phyloP scores from a whole-genome alignment of 2,329 filamentous ascomycete species.

The Alternaria metachromatica region DNA sequence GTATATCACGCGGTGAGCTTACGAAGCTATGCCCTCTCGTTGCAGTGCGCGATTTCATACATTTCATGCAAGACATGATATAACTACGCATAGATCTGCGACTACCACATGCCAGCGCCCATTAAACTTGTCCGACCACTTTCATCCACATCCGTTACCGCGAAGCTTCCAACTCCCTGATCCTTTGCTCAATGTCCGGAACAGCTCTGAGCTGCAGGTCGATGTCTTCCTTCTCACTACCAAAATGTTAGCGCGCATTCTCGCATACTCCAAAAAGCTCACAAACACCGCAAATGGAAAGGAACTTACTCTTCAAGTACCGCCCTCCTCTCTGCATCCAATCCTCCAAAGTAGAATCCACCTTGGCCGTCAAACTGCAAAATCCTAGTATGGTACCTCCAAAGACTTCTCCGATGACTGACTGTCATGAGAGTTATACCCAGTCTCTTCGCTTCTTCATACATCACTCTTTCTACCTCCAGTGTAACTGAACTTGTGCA shows the following conservation, averaged over 20 bases:
- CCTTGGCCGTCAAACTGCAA: slow-evolving; percentile 97
- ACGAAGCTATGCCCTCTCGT: not conserved
- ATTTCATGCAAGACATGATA: not conserved
- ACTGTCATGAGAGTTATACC: slow-evolving; percentile 98
- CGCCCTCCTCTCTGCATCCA: slow-evolving; percentile 87
- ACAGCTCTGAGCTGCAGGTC: slow-evolving; percentile 85
- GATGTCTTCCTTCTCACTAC: slow-evolving; percentile 86
- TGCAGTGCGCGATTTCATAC: not conserved
- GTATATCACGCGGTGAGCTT: not conserved
- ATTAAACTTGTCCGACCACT: not conserved
- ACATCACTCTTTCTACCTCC: slow-evolving; percentile 95
- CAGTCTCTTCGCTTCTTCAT: slow-evolving; percentile 89
- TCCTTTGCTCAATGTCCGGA: slow-evolving; percentile 83
- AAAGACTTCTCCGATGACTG: slow-evolving; percentile 85
- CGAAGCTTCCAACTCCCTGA: slow-evolving; percentile 72
- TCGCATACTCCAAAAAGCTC: not conserved
- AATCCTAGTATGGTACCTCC: slow-evolving; percentile 95
- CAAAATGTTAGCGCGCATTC: slow-evolving; percentile 18
- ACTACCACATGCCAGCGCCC: not conserved
- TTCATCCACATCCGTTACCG: not conserved
- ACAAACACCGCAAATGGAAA: not conserved
- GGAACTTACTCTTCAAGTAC: slow-evolving; percentile 77
- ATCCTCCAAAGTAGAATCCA: slow-evolving; percentile 82
- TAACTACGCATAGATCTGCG: not conserved
- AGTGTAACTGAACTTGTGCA: slow-evolving; percentile 95